Base-by-base conservation (phyloP, 495 filamentous ascomycete genomes). In the Trichocladium antarcticum region DNA sequence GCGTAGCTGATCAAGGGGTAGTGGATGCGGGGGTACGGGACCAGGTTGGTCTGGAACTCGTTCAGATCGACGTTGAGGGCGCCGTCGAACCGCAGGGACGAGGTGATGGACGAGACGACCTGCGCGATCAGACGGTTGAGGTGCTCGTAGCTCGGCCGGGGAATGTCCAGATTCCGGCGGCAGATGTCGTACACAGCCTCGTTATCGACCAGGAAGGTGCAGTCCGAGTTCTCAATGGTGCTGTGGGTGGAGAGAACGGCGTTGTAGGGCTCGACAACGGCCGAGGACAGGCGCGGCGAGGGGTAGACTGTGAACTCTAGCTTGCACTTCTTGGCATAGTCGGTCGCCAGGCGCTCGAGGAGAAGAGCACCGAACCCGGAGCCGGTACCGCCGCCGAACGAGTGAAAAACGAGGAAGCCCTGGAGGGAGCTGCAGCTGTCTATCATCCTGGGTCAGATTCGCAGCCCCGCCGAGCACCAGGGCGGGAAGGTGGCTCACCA, bases 241-340 rank as follows among this genome's bases (percentile, higher is more conserved):
- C 84, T 90, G 75, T 94, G 87, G 45, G 87, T 94, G 40, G 84
- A 87, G 31, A 94, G 75, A 49, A 94, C 87, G 41, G 87, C 85
- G 61, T 94, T 94, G 79, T 94, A 94, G 14, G 87, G 87, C 77
- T 94, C 87, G 27, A 93, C 87, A 38, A 94, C 87, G 15, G 87
- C 84, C 32, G 85, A 90, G 6, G 87, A 86, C 37, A 89, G 82
- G 39, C 84, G 82, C 37, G 87, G 87, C 28, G 87, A 83, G 17
- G 87, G 87, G 70, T 93, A 94, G 57, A 94, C 79, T 38, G 85
- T 79, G 68, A 94, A 94, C 66, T 94, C 87, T 39, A 94, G 82
- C 76, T 94, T 94, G 72, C 80, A 87, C 77, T 94, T 94, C 80
- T 92, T 93, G 66, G 82, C 85, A 61, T 90, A 94, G 67, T 93